These are phyloP conservation scores for Metarhizium rileyi DNA, from an alignment of 2,329 filamentous ascomycete genomes.

Conservation along the genomic window DNA sequence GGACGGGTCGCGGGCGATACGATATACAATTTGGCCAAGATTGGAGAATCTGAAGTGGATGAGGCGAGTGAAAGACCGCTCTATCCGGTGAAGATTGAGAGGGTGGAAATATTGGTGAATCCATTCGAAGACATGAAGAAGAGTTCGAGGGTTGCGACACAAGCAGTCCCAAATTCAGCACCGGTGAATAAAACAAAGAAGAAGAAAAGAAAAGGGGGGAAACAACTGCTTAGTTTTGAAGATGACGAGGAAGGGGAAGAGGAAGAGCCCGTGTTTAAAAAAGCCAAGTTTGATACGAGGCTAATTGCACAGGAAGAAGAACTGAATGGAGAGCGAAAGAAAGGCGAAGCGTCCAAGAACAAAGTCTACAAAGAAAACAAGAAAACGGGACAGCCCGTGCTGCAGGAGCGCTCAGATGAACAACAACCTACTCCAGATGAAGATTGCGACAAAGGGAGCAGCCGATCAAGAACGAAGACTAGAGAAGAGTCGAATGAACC, in stretches of 20 bases:
- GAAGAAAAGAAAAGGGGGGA: constrained; percentile 65
- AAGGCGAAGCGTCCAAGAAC: constrained; percentile 16
- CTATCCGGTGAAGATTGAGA: constrained; percentile 72
- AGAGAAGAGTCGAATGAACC: constrained; percentile 12
- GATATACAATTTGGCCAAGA: constrained; percentile 91
- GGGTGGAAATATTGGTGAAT: constrained; percentile 68
- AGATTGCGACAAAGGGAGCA: neutral
- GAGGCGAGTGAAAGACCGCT: constrained; percentile 73
- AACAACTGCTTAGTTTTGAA: constrained; percentile 70
- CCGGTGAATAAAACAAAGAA: constrained; percentile 43
- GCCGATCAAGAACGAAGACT: neutral
- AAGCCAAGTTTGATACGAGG: constrained; percentile 68
- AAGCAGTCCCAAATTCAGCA: constrained; percentile 26
- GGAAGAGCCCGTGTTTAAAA: constrained; percentile 53
- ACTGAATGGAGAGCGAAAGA: constrained; percentile 18
- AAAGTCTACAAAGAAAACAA: constrained; percentile 21
- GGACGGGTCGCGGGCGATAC: constrained; percentile 87
- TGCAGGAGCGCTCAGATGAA: constrained; percentile 13
- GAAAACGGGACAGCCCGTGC: constrained; percentile 14
- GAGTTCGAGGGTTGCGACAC: constrained; percentile 47
- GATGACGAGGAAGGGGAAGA: constrained; percentile 49
- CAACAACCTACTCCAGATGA: neutral
- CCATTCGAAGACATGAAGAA: constrained; percentile 75
- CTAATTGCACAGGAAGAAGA: constrained; percentile 51
- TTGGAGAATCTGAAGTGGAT: constrained; percentile 77